Conservation (phyloP, 2,329 filamentous ascomycete genomes). For the Xylariaceae sp. region DNA sequence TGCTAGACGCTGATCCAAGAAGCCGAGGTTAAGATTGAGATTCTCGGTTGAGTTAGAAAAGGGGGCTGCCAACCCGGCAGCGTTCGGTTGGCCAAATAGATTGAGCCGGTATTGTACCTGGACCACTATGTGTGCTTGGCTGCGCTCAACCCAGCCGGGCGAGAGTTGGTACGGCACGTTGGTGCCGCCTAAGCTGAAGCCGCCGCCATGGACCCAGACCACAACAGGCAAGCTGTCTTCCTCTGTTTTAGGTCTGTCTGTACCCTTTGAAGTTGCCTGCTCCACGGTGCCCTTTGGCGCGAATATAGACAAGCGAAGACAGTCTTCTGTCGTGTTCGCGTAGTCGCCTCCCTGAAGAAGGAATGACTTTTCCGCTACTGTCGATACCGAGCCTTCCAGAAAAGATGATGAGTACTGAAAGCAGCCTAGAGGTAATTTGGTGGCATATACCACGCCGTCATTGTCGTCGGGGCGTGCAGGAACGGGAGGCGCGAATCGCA, state of each 20-base stretch:
- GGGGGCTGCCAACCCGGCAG: conserved; percentile 17
- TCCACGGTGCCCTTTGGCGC: conserved; percentile 17
- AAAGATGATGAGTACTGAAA: conserved; percentile 10
- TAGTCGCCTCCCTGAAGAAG: conserved; percentile 15
- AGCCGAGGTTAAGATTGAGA: conserved; percentile 50
- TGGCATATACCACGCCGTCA: conserved; percentile 5
- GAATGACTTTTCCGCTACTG: not conserved
- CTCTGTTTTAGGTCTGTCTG: not conserved
- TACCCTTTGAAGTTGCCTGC: not conserved
- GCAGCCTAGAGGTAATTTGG: conserved; percentile 11
- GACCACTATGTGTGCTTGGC: conserved; percentile 31
- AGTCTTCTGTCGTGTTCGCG: conserved; percentile 26
- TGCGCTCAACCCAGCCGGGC: conserved; percentile 26
- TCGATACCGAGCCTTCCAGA: not conserved
- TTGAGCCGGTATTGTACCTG: conserved; percentile 37
- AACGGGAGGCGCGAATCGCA: conserved; percentile 27
- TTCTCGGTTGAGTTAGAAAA: not conserved
- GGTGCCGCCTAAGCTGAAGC: conserved; percentile 13
- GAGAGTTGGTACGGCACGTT: conserved; percentile 29
- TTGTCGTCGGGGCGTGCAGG: not conserved
- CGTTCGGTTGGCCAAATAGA: conserved; percentile 37
- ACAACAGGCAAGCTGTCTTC: conserved; percentile 24
- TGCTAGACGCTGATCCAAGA: conserved; percentile 58
- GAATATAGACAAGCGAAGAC: conserved; percentile 26
- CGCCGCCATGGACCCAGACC: conserved; percentile 29